Conservation (phyloP, 1,139 yeast species). For the Entelexis paramagnoliae region DNA sequence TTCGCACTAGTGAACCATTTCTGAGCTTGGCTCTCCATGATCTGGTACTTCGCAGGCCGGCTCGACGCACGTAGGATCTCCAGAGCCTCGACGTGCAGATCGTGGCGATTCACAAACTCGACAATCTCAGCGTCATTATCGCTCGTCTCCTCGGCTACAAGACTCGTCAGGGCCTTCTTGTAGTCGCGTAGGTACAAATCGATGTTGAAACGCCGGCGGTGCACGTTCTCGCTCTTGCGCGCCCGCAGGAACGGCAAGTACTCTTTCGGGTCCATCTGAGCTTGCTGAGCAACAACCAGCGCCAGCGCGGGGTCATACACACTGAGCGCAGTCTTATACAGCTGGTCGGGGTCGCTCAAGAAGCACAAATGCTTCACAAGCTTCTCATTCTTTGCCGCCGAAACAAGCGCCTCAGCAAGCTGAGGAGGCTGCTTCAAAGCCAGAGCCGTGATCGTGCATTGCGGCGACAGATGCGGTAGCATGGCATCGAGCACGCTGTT, state of each 20-base stretch:
- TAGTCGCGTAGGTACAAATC: slow-evolving; percentile 66
- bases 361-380: slow-evolving; percentile 72
- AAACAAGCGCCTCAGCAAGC: slow-evolving; percentile 56
- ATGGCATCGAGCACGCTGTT: slow-evolving; percentile 65
- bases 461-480: slow-evolving; percentile 47
- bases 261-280: slow-evolving; percentile 96
- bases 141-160: slow-evolving; percentile 46
- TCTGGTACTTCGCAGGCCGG: slow-evolving; percentile 31
- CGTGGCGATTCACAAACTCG: slow-evolving; percentile 61
- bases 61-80: slow-evolving; percentile 1
- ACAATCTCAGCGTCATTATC: slow-evolving; percentile 47
- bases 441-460: slow-evolving; percentile 78
- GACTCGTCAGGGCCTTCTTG: slow-evolving; percentile 51
- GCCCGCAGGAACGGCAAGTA: slow-evolving; percentile 84
- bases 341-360: slow-evolving; percentile 74
- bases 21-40: slow-evolving; percentile 55
- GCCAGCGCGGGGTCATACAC: slow-evolving; percentile 75
- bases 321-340: slow-evolving; percentile 72
- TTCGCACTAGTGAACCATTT: slow-evolving; percentile 41
- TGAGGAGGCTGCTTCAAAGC: slow-evolving; percentile 90
- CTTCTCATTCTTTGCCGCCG: slow-evolving; percentile 27
- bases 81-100: slow-evolving; percentile 62
- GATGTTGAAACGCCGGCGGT: slow-evolving; percentile 59
- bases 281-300: slow-evolving; percentile 80
- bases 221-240: slow-evolving; percentile 53